phyloP scores from a whole-genome alignment of 1,284 basidiomycete species.

The Cryptococcus amylolentus region DNA sequence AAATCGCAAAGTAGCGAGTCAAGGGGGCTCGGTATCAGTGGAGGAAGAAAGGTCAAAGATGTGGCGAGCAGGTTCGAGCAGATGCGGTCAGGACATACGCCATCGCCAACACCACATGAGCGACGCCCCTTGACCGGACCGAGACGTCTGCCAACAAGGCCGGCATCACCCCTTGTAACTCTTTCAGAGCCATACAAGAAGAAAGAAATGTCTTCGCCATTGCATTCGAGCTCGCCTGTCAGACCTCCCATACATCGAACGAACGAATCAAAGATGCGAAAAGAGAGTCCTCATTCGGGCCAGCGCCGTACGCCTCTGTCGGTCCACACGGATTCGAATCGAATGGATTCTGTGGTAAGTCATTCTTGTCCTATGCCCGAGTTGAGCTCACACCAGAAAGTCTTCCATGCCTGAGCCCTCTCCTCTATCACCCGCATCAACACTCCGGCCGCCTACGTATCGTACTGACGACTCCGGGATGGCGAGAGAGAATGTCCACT shows the following conservation, averaged over 20 bases:
- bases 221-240: too few relatives aligned
- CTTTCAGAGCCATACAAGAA: too few relatives aligned
- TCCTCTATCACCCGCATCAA: slow-evolving; percentile 11
- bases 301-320: too few relatives aligned
- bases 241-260: too few relatives aligned
- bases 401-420: slow-evolving; percentile 20
- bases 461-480: neutral
- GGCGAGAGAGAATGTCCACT: too few relatives aligned
- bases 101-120: neutral
- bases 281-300: too few relatives aligned
- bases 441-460: slow-evolving; percentile 4
- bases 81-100: neutral
- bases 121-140: neutral
- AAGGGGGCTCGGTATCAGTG: slow-evolving; percentile 14
- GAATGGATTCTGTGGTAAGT: too few relatives aligned
- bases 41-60: slow-evolving; percentile 25
- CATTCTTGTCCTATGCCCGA: too few relatives aligned
- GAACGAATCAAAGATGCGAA: too few relatives aligned
- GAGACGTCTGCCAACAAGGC: neutral
- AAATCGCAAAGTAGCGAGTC: slow-evolving; percentile 1
- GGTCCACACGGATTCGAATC: too few relatives aligned
- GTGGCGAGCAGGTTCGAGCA: slow-evolving; percentile 23
- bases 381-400: too few relatives aligned
- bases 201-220: too few relatives aligned
- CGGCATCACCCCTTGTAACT: neutral